Conservation (phyloP, 495 filamentous ascomycete genomes). For the Xylaria flabelliformis region DNA sequence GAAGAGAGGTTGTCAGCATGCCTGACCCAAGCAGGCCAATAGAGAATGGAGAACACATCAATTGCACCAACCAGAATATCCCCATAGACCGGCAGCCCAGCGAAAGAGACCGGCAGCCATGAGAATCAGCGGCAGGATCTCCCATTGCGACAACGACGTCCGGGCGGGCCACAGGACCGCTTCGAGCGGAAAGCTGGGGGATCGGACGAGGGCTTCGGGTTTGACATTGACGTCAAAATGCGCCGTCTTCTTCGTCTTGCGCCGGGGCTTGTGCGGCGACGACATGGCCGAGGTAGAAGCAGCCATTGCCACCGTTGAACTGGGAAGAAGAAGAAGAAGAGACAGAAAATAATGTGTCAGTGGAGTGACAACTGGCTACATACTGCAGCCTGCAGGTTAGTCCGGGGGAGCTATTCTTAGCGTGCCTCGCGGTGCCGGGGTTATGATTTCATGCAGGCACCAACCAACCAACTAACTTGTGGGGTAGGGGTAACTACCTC, state of each 20-base stretch:
- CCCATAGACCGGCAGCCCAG: slow-evolving; percentile 91
- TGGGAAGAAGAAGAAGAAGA: background rate
- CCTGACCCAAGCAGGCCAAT: background rate
- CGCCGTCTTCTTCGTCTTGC: slow-evolving; percentile 51
- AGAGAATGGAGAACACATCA: background rate
- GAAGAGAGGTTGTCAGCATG: background rate
- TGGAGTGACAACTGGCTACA: background rate
- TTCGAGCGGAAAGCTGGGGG: slow-evolving; percentile 79
- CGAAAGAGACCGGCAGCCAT: slow-evolving; percentile 92
- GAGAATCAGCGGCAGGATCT: slow-evolving; percentile 81
- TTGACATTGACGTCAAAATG: slow-evolving; percentile 38
- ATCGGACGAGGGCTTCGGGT: slow-evolving; percentile 46
- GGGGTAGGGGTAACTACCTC: background rate
- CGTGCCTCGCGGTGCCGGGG: too few relatives aligned
- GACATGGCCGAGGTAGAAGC: slow-evolving; percentile 46
- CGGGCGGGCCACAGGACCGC: slow-evolving; percentile 91
- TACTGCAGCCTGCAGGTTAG: background rate
- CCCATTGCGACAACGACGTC: slow-evolving; percentile 87
- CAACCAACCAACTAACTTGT: too few relatives aligned
- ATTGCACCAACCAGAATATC: slow-evolving; percentile 77
- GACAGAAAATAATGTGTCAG: background rate
- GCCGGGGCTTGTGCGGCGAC: slow-evolving; percentile 58
- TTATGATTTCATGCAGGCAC: too few relatives aligned
- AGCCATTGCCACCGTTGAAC: slow-evolving; percentile 49
- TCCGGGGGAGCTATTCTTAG: slow-evolving; percentile 14